Conservation (phyloP, 202 grass and related monocot species). For the Miscanthus sacchariflorus region DNA sequence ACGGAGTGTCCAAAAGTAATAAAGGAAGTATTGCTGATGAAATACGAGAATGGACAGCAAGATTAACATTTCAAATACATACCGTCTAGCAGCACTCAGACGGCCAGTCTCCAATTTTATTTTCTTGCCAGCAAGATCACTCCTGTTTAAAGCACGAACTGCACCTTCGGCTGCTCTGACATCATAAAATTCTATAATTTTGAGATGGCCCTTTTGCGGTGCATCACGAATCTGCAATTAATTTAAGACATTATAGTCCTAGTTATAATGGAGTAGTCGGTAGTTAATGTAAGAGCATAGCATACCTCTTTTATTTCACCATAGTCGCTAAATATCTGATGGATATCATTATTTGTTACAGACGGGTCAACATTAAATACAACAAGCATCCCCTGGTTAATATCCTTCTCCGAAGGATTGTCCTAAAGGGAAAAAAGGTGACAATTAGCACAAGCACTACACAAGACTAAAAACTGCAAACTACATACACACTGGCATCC, state of each 20-base stretch:
- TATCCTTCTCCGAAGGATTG: constrained; percentile 88
- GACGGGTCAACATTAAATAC: constrained; percentile 85
- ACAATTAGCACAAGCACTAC: constrained; percentile 16
- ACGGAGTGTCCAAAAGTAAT: not conserved
- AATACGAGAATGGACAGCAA: constrained; percentile 15
- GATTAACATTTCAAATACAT: constrained; percentile 28
- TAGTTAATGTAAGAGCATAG: constrained; percentile 45
- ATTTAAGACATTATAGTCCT: constrained; percentile 23
- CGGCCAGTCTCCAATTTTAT: constrained; percentile 73
- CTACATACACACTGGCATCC: not conserved
- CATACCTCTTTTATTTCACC: constrained; percentile 93
- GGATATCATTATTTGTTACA: constrained; percentile 83
- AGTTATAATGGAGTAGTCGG: constrained; percentile 18
- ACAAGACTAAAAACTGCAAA: constrained; percentile 13
- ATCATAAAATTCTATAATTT: constrained; percentile 97
- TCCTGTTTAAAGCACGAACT: constrained; percentile 74
- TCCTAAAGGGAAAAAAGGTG: constrained; percentile 52
- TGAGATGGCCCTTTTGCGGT: constrained; percentile 74
- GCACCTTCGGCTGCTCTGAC: constrained; percentile 87
- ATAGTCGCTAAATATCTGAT: constrained; percentile 80
- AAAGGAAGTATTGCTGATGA: constrained; percentile 26
- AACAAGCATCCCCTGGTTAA: constrained; percentile 95
- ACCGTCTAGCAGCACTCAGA: constrained; percentile 73
- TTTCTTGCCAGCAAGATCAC: constrained; percentile 80
- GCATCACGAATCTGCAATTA: constrained; percentile 68